Percentiles rank a stretch among this genome's conserved stretches.
These are phyloP conservation scores for Pachyrhizus erosus DNA, from an alignment of 306 rosid species.

Conservation along the genomic window DNA sequence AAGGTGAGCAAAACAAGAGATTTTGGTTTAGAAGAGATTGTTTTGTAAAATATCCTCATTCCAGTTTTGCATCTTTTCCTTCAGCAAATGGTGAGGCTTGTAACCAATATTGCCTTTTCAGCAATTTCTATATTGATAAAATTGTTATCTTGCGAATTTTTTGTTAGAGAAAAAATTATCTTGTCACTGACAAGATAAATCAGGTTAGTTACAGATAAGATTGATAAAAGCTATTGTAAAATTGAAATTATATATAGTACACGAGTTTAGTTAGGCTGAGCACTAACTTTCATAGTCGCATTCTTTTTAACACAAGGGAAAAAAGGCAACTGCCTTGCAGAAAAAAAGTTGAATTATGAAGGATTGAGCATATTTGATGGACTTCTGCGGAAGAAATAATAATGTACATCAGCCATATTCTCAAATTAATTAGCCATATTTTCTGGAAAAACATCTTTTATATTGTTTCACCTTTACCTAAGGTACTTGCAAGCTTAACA, in stretches of 20 bases:
- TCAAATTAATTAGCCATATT: background rate
- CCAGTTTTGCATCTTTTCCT: background rate
- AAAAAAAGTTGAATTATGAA: slow-evolving; percentile 19
- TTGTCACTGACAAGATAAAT: background rate
- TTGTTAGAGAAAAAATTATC: background rate
- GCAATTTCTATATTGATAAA: background rate
- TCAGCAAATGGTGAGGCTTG: background rate
- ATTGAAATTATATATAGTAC: background rate
- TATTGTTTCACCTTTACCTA: slow-evolving; percentile 21
- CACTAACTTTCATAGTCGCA: background rate
- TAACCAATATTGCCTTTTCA: background rate
- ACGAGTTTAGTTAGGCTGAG: slow-evolving; percentile 3
- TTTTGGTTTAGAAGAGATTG: background rate
- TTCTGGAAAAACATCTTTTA: background rate
- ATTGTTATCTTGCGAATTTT: background rate
- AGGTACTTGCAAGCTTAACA: slow-evolving; percentile 17
- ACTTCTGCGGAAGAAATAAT: slow-evolving; percentile 11
- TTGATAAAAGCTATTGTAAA: background rate
- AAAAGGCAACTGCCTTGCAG: background rate
- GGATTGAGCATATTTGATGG: background rate
- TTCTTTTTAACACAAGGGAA: background rate
- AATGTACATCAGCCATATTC: slow-evolving; percentile 14
- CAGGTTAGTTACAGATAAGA: background rate
- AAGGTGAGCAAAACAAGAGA: background rate
- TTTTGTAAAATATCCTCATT: slow-evolving; percentile 5